A percentile compares a stretch with the other conserved stretches of the same genome.
Evolutionary conservation across 768 basidiomycete genomes (phyloP).

Genomic region (Peribolospora kevripleyi): DNA sequence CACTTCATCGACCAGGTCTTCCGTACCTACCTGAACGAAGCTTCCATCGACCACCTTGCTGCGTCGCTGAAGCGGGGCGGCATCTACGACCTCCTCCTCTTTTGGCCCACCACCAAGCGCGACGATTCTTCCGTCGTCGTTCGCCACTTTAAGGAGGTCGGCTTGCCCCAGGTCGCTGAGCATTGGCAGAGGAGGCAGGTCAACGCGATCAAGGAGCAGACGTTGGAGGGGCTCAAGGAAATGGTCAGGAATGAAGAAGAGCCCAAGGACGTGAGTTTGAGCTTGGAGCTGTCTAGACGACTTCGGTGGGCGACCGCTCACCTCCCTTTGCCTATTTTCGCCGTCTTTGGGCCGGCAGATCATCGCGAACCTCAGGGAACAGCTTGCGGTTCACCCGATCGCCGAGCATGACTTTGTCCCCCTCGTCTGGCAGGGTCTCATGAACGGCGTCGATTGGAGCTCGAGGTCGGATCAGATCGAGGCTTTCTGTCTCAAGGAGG

Average conservation of each 20-base stretch:
- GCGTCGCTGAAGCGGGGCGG: conserved; percentile 56
- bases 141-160: conserved; percentile 62
- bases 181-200: conserved; percentile 39
- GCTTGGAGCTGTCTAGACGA: too few relatives aligned
- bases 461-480: conserved; percentile 81
- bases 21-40: conserved; percentile 52
- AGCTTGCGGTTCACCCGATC: conserved; percentile 54
- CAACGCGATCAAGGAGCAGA: conserved; percentile 61
- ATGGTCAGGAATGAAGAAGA: conserved; percentile 45
- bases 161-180: conserved; percentile 58
- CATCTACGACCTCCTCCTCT: conserved; percentile 57
- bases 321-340: not conserved
- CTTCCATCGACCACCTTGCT: conserved; percentile 74
- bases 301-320: not conserved
- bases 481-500: conserved; percentile 61
- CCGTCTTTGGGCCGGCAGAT: conserved; percentile 28
- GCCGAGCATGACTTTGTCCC: conserved; percentile 61
- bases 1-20: conserved; percentile 53
- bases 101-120: conserved; percentile 70
- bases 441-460: conserved; percentile 67
- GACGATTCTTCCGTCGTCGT: conserved; percentile 42
- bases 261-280: conserved; percentile 30
- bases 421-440: conserved; percentile 80
- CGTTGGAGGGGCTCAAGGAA: conserved; percentile 43
- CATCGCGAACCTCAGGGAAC: conserved; percentile 38